Conservation (phyloP, 208 protist genomes). For the Leptomonas pyrrhocoris region DNA sequence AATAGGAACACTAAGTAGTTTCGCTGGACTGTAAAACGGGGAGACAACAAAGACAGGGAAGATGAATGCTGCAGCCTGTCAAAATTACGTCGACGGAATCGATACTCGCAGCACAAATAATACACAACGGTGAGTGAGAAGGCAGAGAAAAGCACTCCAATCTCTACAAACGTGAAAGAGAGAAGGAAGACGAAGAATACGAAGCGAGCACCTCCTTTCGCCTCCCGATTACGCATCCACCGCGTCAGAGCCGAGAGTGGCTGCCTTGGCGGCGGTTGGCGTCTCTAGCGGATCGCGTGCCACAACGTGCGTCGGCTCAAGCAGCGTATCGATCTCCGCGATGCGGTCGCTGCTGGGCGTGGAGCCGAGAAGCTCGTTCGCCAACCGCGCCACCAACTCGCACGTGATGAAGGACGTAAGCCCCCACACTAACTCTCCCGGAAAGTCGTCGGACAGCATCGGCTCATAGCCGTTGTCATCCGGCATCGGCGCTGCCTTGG, state of each 20-base stretch:
- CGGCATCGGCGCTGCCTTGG: slow-evolving; percentile 17
- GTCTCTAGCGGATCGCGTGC: slow-evolving; percentile 25
- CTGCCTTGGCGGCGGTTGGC: not conserved
- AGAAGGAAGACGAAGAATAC: not conserved
- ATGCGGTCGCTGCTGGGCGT: not conserved
- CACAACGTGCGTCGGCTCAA: slow-evolving; percentile 26
- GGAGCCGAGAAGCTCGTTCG: slow-evolving; percentile 9
- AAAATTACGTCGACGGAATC: no score
- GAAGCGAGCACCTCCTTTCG: no score
- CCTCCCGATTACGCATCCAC: not conserved
- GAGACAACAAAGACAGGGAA: no score
- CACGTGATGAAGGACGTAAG: slow-evolving; percentile 76
- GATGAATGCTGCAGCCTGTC: no score
- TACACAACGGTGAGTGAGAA: no score
- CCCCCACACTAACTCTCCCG: slow-evolving; percentile 86
- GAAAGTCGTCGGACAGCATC: slow-evolving; percentile 69
- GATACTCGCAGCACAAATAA: no score
- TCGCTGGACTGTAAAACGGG: no score
- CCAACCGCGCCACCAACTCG: slow-evolving; percentile 71
- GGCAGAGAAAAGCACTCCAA: no score
- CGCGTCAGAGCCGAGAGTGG: not conserved
- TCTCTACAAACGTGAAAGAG: not conserved
- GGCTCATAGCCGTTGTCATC: slow-evolving; percentile 57
- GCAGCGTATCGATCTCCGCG: slow-evolving; percentile 6
- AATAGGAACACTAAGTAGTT: no score